Evolutionary conservation across 257 asterid genomes (phyloP).

Genomic region (Solanum stenotomum): DNA sequence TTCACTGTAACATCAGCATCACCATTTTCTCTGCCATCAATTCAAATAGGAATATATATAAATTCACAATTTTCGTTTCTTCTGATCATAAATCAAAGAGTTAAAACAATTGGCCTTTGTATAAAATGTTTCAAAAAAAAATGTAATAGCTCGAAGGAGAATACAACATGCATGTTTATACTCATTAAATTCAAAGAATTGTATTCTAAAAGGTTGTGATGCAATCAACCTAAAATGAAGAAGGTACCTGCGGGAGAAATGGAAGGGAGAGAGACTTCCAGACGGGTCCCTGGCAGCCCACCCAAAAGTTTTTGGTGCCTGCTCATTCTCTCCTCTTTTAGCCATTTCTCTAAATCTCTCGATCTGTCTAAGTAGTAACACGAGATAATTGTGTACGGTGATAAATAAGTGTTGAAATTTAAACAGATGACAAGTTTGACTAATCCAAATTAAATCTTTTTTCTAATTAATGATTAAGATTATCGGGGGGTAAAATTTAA

Average conservation of each 20-base stretch:
- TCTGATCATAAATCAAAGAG: not conserved
- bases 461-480: too few species aligned
- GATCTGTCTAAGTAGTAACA: not conserved
- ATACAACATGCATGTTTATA: not conserved
- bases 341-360: not conserved
- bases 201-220: not conserved
- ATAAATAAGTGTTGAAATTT: not conserved
- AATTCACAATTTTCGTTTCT: not conserved
- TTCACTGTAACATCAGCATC: slow-evolving; percentile 14
- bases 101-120: not conserved
- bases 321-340: slow-evolving; percentile 14
- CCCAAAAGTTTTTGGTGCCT: slow-evolving; percentile 36
- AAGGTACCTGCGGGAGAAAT: slow-evolving; percentile 38
- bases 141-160: not conserved
- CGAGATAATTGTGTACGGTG: not conserved
- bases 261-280: slow-evolving; percentile 36
- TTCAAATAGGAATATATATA: not conserved
- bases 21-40: slow-evolving; percentile 18
- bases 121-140: not conserved
- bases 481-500: not conserved
- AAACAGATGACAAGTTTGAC: not conserved
- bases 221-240: not conserved
- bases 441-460: too few species aligned
- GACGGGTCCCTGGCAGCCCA: slow-evolving; percentile 55
- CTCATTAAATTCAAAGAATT: not conserved